A percentile compares a stretch with the other conserved stretches of the same genome.
Conservation (phyloP, 768 basidiomycete genomes). For the Rhodotorula diobovata region DNA sequence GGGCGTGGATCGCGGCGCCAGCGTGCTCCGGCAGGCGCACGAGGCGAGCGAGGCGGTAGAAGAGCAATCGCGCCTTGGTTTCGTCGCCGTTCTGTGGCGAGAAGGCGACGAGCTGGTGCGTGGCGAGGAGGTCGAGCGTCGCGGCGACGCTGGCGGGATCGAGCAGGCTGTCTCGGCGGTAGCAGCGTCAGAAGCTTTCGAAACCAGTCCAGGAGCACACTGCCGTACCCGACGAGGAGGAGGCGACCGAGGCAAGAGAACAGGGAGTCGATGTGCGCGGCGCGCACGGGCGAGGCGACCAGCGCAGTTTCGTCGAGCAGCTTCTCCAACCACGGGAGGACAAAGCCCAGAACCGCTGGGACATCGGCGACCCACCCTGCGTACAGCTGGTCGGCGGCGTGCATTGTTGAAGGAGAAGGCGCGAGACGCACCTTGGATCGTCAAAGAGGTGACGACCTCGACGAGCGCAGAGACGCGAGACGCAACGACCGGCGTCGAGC, state of each 20-base stretch:
- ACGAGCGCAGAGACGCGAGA: background rate
- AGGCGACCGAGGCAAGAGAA: background rate
- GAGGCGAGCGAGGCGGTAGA: background rate
- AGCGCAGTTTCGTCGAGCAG: constrained; percentile 11
- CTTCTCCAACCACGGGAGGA: constrained; percentile 7
- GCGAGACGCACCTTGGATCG: constrained; percentile 2
- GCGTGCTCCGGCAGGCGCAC: background rate
- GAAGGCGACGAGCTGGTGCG: constrained; percentile 14
- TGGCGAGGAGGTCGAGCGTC: background rate
- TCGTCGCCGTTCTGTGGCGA: background rate
- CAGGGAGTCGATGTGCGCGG: background rate
- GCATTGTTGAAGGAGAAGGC: background rate
- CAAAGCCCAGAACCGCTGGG: background rate
- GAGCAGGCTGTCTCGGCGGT: background rate
- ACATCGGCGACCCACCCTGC: constrained; percentile 14
- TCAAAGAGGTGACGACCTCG: background rate
- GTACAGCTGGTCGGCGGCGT: too few relatives aligned
- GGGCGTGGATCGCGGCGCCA: background rate
- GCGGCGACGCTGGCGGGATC: background rate
- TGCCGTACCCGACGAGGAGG: constrained; percentile 7
- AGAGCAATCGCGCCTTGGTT: background rate
- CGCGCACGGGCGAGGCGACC: background rate
- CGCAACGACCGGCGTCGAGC: constrained; percentile 1
- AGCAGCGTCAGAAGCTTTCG: background rate
- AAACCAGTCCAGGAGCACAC: background rate